Conservation (phyloP, 2,329 filamentous ascomycete species). For the Cryphonectria parasitica region DNA sequence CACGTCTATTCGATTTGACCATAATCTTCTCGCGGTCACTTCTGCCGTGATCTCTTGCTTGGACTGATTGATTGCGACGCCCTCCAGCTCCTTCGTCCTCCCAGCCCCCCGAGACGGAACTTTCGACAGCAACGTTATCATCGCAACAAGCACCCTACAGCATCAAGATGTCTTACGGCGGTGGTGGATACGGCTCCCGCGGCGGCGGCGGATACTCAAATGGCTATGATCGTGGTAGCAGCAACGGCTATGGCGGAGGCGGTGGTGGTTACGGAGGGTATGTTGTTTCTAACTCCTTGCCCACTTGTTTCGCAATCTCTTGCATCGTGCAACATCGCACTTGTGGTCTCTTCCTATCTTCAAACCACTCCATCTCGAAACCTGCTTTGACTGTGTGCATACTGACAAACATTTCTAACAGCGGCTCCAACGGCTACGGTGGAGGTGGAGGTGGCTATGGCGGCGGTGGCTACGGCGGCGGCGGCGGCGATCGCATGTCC, state of each 20-base stretch:
- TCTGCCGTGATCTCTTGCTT: slow-evolving; percentile 21
- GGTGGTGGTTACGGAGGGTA: slow-evolving; percentile 41
- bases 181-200: slow-evolving; percentile 46
- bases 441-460: slow-evolving; percentile 47
- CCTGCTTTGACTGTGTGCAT: slow-evolving; percentile 38
- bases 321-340: neutral
- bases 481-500: slow-evolving; percentile 91
- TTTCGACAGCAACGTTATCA: slow-evolving; percentile 6
- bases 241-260: slow-evolving; percentile 53
- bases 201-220: slow-evolving; percentile 55
- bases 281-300: slow-evolving; percentile 34
- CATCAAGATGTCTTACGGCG: slow-evolving; percentile 51
- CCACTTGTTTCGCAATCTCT: slow-evolving; percentile 2
- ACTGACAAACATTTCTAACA: slow-evolving; percentile 41
- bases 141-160: slow-evolving; percentile 17
- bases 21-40: slow-evolving; percentile 10
- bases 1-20: slow-evolving; percentile 25
- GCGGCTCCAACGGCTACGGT: slow-evolving; percentile 55
- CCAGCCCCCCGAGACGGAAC: slow-evolving; percentile 18
- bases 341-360: neutral
- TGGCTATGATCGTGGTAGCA: slow-evolving; percentile 47
- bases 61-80: slow-evolving; percentile 21
- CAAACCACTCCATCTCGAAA: neutral
- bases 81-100: slow-evolving; percentile 18
- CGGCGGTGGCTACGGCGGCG: slow-evolving; percentile 48